Base-by-base conservation (phyloP, 2,329 filamentous ascomycete species). In the Stemphylium lycopersici region DNA sequence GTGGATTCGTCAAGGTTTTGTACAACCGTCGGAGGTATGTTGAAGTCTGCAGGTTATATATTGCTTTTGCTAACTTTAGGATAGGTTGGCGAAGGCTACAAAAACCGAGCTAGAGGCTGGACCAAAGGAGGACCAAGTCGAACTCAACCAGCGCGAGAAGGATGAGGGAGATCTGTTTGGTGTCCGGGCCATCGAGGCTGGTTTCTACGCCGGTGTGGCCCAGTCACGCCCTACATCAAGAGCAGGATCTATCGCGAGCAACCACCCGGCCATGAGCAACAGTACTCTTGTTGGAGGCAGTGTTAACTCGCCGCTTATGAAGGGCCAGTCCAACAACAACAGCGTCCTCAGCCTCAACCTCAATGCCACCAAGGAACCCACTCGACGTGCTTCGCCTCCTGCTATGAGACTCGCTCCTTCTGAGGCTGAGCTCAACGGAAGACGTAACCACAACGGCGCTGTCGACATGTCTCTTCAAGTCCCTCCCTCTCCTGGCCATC, bases 111-210 rank as follows among this genome's bases (percentile, higher is more conserved):
- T 72, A 4, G 68, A 71, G 43, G 56, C 53, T 18, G 63, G 62
- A 7, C 55, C 54, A n/a, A 71, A 57, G 41, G 70, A 76, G 42
- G 72, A 75, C 36, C 68, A 67, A 15, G 60, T 72, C 43, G 72
- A 73, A 46, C 54, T 76, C 37, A 74, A 71, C 49, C 65, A 70
- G 40, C 65, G 70, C 38, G 65, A 71, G 53, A 75, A 72, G 61
- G 73, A 76, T 55, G 71, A 76, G 49, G 74, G 74, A 13, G 74
- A 77, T 45, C 62, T 76, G 2, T 76, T 77, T 46, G 74, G 74
- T 41, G 63, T 76, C 38, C 72, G 75, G n/a, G 74, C 75, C 51
- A 72, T 77, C 31, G 75, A 77, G 61, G 73, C 74, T 33, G 75
- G 74, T n/a, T 77, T 74, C 61, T 76, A 67, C 44, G 75, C 72